Base-by-base conservation (phyloP, 371 early-diverging fungal species). In the Chytridiales sp. region DNA sequence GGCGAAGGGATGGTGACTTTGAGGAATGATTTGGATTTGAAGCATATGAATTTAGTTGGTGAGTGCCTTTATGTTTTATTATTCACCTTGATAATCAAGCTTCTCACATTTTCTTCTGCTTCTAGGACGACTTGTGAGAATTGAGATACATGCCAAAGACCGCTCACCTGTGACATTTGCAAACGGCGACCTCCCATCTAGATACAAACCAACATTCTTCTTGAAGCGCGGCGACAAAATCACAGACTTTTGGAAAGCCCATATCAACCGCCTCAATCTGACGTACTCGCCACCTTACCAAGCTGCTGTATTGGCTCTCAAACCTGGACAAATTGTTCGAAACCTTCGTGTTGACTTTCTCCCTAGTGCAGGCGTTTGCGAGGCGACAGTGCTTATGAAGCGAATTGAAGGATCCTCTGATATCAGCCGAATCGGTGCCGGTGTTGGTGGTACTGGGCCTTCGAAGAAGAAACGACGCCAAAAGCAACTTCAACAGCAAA, bases 21-120 rank as follows among this genome's bases (percentile, higher is more conserved):
- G 47, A 30, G 76, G 34, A 75, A 75, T 44, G 76, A 75, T 36
- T 66, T 75, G 57, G 68, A 72, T 61, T 40, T 68, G 3, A 41
- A 55, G 31, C 59, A 68, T 39, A 72, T 75, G 73, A 36, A 60
- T 13, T 44, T 67, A 21, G 47, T 29, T n/a, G 75, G 75, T 70
- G 36, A 46, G 53, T 6, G 3, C 29, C 19, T 53, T 27, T 21
- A 26, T 49, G 11, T 55, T 49, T 39, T 41, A 21, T 27, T 6
- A 5, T 4, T 59, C 9, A 48, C 8, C 21, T 48, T 64, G 27
- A 4, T 60, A 31, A 38, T 26, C 15, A 21, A 17, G 17, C 17
- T 58, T 31, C 26, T 17, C 17, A 34, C 3, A 15, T 19, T 35
- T 21, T 36, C 42, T 43, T n/a, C 26, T 35, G 17, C 19, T 61